Percentiles rank a stretch among this genome's conserved stretches.
These are phyloP conservation scores for Lasiodiplodia sp. DNA, from an alignment of 2,329 filamentous ascomycete genomes.

Conservation along the genomic window DNA sequence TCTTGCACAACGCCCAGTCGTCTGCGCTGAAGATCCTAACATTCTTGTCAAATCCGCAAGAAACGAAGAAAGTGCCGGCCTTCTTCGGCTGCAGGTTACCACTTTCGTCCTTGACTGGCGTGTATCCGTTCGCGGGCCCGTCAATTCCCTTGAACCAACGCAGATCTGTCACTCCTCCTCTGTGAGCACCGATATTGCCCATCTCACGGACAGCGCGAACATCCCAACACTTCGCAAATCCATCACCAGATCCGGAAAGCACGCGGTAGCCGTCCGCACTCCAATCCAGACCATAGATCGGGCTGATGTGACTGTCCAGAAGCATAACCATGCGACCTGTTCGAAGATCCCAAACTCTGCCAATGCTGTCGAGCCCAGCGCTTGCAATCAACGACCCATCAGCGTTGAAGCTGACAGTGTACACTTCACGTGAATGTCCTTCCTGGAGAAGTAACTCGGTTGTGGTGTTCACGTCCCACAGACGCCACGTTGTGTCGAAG, in stretches of 20 bases:
- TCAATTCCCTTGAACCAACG: conserved; percentile 92
- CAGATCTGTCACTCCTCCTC: conserved; percentile 88
- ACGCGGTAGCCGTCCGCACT: conserved; percentile 89
- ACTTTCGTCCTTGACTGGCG: conserved; percentile 69
- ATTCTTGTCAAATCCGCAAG: conserved; percentile 89
- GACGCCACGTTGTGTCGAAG: conserved; percentile 93
- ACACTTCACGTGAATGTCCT: conserved; percentile 93
- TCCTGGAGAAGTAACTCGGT: conserved; percentile 88
- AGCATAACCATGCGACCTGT: conserved; percentile 96
- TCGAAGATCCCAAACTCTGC: conserved; percentile 92
- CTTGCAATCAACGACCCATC: conserved; percentile 91
- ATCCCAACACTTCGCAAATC: conserved; percentile 98
- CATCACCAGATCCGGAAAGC: conserved; percentile 89
- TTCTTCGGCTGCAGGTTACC: conserved; percentile 76
- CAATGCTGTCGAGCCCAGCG: conserved; percentile 93
- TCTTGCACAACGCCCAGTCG: conserved; percentile 91
- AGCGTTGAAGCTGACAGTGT: conserved; percentile 84
- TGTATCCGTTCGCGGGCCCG: conserved; percentile 69
- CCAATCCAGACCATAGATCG: conserved; percentile 95
- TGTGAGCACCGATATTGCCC: conserved; percentile 89
- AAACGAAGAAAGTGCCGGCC: conserved; percentile 89
- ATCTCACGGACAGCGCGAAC: conserved; percentile 84
- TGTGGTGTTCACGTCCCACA: conserved; percentile 91
- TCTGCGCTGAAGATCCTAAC: conserved; percentile 96
- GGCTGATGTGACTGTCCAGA: conserved; percentile 89